Percentiles rank a stretch among this genome's conserved stretches.
These are phyloP conservation scores for Dictyostelium gargantuum DNA, from an alignment of 208 protist species.

Conservation along the genomic window DNA sequence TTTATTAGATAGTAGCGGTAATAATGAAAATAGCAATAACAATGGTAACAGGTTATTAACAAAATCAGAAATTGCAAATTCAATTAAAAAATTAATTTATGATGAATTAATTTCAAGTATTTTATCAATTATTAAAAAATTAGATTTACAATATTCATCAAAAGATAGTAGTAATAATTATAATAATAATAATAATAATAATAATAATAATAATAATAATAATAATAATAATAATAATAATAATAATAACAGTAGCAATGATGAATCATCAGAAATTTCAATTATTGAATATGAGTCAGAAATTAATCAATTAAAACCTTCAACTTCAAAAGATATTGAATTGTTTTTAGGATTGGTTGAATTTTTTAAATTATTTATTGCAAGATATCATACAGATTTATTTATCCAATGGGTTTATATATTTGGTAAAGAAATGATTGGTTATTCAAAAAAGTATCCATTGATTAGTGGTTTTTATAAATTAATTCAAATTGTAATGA, in stretches of 20 bases:
- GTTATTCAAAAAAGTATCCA: conserved; percentile 67
- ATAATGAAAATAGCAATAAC: not conserved
- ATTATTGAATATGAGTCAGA: not conserved
- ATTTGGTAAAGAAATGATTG: conserved; percentile 72
- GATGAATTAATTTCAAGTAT: conserved; percentile 32
- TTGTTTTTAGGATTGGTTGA: conserved; percentile 80
- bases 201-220: not conserved
- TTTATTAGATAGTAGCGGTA: not conserved
- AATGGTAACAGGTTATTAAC: not conserved
- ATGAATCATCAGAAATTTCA: not conserved
- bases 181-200: not conserved
- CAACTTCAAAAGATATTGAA: conserved; percentile 74
- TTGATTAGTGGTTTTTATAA: conserved; percentile 77
- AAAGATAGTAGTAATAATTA: not conserved
- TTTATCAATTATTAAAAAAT: conserved; percentile 16
- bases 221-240: not conserved
- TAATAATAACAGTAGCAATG: not conserved
- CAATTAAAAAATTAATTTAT: conserved; percentile 8
- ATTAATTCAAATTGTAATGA: conserved; percentile 68
- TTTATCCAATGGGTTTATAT: conserved; percentile 74
- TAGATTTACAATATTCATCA: conserved; percentile 41
- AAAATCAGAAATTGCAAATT: not conserved
- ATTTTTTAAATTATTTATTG: conserved; percentile 73
- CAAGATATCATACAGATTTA: not conserved
- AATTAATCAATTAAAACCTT: conserved; percentile 3